phyloP scores from a whole-genome alignment of 441 rosid genomes.

The Capsella rubella region DNA sequence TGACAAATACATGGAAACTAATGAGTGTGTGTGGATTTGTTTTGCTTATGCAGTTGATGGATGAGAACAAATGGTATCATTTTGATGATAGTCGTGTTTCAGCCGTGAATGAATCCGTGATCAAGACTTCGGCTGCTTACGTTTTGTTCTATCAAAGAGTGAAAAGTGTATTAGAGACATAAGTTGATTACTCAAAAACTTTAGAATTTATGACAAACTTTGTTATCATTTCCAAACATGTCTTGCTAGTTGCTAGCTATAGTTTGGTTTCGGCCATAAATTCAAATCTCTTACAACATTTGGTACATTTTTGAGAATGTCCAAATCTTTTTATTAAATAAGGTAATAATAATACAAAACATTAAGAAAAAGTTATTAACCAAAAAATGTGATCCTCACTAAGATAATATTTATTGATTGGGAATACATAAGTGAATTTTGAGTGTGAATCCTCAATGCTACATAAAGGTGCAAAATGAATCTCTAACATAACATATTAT shows the following conservation, averaged over 20 bases:
- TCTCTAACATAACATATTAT: slow-evolving; percentile 28
- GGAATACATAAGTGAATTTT: slow-evolving; percentile 26
- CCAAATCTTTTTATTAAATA: too few species aligned
- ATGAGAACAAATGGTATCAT: slow-evolving; percentile 91
- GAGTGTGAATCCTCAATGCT: slow-evolving; percentile 14
- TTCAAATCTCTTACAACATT: too few species aligned
- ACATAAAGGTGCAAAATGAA: slow-evolving; percentile 39
- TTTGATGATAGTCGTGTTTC: slow-evolving; percentile 88
- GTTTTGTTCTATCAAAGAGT: slow-evolving; percentile 87
- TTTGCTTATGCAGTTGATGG: slow-evolving; percentile 65
- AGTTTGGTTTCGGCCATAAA: too few species aligned
- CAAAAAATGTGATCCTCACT: slow-evolving; percentile 10
- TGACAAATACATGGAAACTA: slow-evolving; percentile 11
- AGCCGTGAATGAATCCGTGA: slow-evolving; percentile 63
- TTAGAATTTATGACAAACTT: too few species aligned
- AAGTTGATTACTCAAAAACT: slow-evolving; percentile 10
- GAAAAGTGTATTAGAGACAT: slow-evolving; percentile 49
- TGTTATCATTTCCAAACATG: too few species aligned
- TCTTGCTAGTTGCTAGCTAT: too few species aligned
- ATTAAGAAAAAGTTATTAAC: too few species aligned
- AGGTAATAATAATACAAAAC: too few species aligned
- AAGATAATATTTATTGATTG: slow-evolving; percentile 34
- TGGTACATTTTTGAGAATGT: too few species aligned
- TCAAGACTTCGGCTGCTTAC: slow-evolving; percentile 88
- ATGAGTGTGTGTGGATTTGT: not conserved